Base-by-base conservation (phyloP, 495 filamentous ascomycete genomes). In the Penicillium bialowiezense region DNA sequence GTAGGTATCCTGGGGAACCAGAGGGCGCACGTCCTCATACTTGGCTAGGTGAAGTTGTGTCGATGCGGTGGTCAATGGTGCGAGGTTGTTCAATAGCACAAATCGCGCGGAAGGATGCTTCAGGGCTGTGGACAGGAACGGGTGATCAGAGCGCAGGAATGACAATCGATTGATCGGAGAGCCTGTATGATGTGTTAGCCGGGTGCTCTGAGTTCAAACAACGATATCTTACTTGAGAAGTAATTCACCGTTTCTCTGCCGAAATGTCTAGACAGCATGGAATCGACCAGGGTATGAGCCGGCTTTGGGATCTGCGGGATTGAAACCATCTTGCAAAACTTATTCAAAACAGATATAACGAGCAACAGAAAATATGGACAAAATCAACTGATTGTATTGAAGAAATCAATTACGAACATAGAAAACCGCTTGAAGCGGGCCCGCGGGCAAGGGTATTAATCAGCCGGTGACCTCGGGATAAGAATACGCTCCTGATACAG, bases 191-290 rank as follows among this genome's bases (percentile, higher is more conserved):
- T 31, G 7, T n/a, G 35, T 67, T 57, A 58, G 39, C 8, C 33
- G 28, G 26, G 49, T 33, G 57, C 52, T 48, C 13, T 17, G 31
- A 18, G 12, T 24, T 8, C 14, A 49, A n/a, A 24, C 32, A 26
- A 31, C 40, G n/a, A n/a, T n/a, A 28, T 14, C 36, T 33, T 69
- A 78, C 91, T 90, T 49, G 89, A 87, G 74, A 96, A 97, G 79
- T 97, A 98, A 72, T 98, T 97, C 55, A 86, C 83, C 10, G 90
- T 83, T 72, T 97, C 93, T 55, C 77, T 85, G 58, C 93, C 93
- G 67, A 96, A 97, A 51, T 88, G 93, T 39, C 85, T 79, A 35
- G 86, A 82, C 56, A 98, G 73, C 83, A 91, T 91, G 6, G 87
- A 89, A 73, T 91, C 83, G 59, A 88, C 79, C 60, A 86, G 79